Evolutionary conservation across 768 basidiomycete genomes (phyloP).

Genomic region (Cyathus striatus): DNA sequence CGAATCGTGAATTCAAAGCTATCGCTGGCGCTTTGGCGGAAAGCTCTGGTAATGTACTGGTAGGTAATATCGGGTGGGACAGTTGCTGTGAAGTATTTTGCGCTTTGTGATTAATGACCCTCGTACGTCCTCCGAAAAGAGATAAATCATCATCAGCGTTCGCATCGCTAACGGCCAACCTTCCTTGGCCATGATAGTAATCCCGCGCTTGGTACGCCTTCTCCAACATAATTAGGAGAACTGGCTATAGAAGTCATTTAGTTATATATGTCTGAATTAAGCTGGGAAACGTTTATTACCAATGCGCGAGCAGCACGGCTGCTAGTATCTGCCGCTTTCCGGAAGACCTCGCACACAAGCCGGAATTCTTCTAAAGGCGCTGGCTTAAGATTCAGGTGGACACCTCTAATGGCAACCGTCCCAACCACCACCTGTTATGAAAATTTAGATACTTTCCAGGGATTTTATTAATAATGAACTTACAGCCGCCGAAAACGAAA

Average conservation of each 20-base stretch:
- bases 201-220: conserved; percentile 31
- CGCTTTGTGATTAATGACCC: conserved; percentile 14
- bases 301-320: conserved; percentile 45
- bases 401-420: conserved; percentile 44
- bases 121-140: conserved; percentile 27
- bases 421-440: conserved; percentile 43
- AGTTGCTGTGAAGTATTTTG: too few relatives aligned
- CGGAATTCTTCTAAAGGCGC: conserved; percentile 42
- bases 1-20: too few relatives aligned
- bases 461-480: conserved; percentile 8
- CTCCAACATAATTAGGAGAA: conserved; percentile 37
- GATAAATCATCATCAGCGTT: conserved; percentile 26
- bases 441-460: neutral
- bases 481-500: conserved; percentile 51
- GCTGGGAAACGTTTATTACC: conserved; percentile 20
- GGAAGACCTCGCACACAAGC: conserved; percentile 39
- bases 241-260: conserved; percentile 25
- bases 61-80: too few relatives aligned
- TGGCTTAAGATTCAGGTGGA: conserved; percentile 37
- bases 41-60: too few relatives aligned
- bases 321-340: conserved; percentile 36
- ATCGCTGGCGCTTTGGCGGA: too few relatives aligned
- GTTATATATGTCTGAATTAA: neutral
- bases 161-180: conserved; percentile 2
- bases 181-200: conserved; percentile 6